phyloP scores from a whole-genome alignment of 164 flowering plant genomes.

The Nelumbo lutea region DNA sequence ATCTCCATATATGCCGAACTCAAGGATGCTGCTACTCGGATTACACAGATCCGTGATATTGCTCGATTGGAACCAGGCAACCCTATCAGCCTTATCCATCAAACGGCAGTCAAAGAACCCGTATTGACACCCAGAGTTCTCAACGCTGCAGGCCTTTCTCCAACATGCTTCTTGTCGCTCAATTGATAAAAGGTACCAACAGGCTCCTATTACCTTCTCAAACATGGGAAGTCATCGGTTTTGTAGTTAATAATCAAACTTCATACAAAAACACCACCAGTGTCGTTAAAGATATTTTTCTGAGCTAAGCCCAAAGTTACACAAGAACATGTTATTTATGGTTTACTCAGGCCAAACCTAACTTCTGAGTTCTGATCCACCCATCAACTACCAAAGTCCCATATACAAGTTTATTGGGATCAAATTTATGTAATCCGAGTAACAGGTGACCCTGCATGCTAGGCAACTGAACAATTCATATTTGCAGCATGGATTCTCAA shows the following conservation, averaged over 20 bases:
- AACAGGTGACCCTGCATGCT: slow-evolving; percentile 43
- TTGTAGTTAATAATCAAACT: too few relatives aligned
- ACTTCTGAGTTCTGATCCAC: too few relatives aligned
- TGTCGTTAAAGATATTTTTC: too few relatives aligned
- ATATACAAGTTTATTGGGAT: too few relatives aligned
- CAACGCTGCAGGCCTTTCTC: slow-evolving; percentile 37
- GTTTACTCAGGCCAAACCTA: too few relatives aligned
- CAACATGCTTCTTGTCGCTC: slow-evolving; percentile 67
- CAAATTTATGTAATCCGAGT: too few relatives aligned
- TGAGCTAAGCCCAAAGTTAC: too few relatives aligned
- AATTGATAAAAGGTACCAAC: slow-evolving; percentile 68
- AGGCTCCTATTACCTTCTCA: slow-evolving; percentile 55
- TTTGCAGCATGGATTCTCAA: slow-evolving; percentile 26
- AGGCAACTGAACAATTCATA: slow-evolving; percentile 18
- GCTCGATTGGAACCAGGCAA: slow-evolving; percentile 45
- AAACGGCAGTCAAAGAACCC: slow-evolving; percentile 38
- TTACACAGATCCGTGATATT: slow-evolving; percentile 44
- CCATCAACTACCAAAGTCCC: too few relatives aligned
- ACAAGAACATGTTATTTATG: too few relatives aligned
- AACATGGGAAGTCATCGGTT: too few relatives aligned
- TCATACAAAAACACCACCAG: too few relatives aligned
- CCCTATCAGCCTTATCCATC: slow-evolving; percentile 16
- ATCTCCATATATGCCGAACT: slow-evolving; percentile 60
- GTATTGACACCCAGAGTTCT: slow-evolving; percentile 27
- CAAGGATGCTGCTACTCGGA: slow-evolving; percentile 28